Conservation (phyloP, 306 rosid genomes). For the Vigna hirtella region DNA sequence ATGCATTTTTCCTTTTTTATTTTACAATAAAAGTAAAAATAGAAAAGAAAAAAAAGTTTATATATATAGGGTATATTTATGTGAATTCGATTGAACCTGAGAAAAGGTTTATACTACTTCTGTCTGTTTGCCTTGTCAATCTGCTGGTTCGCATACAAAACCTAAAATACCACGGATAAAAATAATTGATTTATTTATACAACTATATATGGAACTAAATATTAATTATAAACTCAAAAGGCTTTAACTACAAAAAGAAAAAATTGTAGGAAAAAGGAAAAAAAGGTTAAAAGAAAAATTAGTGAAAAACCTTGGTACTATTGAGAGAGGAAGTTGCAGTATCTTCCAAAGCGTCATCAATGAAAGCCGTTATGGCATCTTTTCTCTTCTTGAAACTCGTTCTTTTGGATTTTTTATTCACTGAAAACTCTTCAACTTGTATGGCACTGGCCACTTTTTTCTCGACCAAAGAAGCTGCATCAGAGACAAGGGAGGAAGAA, state of each 20-base stretch:
- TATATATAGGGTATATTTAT: neutral
- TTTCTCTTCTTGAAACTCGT: constrained; percentile 59
- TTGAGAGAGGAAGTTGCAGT: constrained; percentile 83
- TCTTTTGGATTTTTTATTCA: constrained; percentile 18
- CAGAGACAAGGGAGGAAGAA: constrained; percentile 51
- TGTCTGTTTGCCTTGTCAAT: constrained; percentile 37
- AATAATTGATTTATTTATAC: neutral
- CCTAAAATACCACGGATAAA: constrained; percentile 41
- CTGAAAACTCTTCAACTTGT: constrained; percentile 26
- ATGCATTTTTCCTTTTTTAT: neutral
- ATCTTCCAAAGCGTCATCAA: constrained; percentile 74
- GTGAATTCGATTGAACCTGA: constrained; percentile 45
- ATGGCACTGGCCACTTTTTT: constrained; percentile 21
- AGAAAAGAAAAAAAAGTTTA: too few species aligned
- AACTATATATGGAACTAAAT: neutral
- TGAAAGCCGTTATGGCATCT: constrained; percentile 41
- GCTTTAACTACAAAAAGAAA: neutral
- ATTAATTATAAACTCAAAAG: neutral
- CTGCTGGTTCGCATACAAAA: constrained; percentile 43
- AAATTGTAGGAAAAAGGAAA: too few species aligned
- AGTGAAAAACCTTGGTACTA: constrained; percentile 59
- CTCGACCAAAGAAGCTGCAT: constrained; percentile 58
- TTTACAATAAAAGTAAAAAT: neutral
- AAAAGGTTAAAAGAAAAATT: neutral
- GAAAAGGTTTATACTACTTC: constrained; percentile 28